Base-by-base conservation (phyloP, 2,329 filamentous ascomycete genomes). In the Cladosporium halotolerans region DNA sequence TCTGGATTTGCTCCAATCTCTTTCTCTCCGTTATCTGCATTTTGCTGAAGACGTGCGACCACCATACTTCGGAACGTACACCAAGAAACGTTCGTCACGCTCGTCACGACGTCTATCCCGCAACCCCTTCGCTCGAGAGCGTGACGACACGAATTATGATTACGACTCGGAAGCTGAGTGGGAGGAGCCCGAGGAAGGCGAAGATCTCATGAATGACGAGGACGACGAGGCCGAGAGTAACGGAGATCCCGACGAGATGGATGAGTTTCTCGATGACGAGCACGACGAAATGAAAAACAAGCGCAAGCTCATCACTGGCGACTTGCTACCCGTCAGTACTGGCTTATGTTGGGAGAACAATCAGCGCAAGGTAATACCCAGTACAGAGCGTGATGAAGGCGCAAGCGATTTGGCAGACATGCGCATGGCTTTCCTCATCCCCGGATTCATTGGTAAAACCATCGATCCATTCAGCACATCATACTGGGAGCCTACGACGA, bases 141-240 rank as follows among this genome's bases (percentile, higher is more conserved):
- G 89, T 54, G 77, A 69, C 2, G 80, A 84, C 4, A 77, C 87
- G 3, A 78, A 89, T 61, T 95, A 95, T 66, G 88, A 90, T 58
- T 90, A 92, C 65, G 88, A 93, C 64, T 92, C 88, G 3, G 88
- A 95, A 67, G 87, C 55, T 67, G 89, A 93, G 80, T 95, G 88
- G 88, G 77, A 85, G 63, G 85, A 90, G 64, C 83, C 86, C 38
- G 65, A 67, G 36, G 73, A 90, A 79, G 75, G 91, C 54, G 85
- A 86, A 61, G 83, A 88, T 54, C 69, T 86, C 2, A 73, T 79
- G 45, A 81, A 80, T 3, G 83, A 85, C 55, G 81, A 80, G 31
- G 83, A 85, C 53, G 83, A 86, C 5, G 79, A 82, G 47, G 81
- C 85, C 9, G 85, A 86, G 23, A 85, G 87, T 41, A 83, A 86